Base-by-base conservation (phyloP, 2,329 filamentous ascomycete genomes). In the Aspergillus fumigatus region DNA sequence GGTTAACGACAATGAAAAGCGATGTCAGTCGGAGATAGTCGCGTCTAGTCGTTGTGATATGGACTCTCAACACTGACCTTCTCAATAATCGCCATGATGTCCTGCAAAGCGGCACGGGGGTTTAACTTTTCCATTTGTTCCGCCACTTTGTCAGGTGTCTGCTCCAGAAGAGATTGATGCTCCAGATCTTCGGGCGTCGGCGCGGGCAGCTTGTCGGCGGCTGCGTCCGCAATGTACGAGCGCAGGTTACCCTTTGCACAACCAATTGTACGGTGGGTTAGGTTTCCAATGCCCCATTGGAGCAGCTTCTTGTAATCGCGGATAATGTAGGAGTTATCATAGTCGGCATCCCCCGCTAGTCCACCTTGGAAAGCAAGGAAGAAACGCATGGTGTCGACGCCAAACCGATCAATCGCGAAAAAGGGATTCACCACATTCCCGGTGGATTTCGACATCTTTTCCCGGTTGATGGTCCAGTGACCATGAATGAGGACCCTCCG, bases 371-470 rank as follows among this genome's bases (percentile, higher is more conserved):
- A 84, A 61, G 91, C 84, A 62, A 99, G 83, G 73, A 93, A 99
- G 75, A 89, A 97, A 9, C 94, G 88, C 81, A 99, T 86, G 0
- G 87, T 82, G 71, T 99, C 95, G 4, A 92, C 80, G 2, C 91
- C 92, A 75, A 92, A 99, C 6, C 92, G 84, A 61, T 96, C 88
- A 50, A 97, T 83, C 11, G 94, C 94, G 64, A 91, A 91, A 69
- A 95, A 92, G 0, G 94, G 94, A 68, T 96, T 94, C 47, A 99
- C 93, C 1, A 96, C 93, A 70, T 97, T 97, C 60, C 94, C 94
- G 2, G 88, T 85, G 1, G 90, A 96, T 73, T 99, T 99, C 59
- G 92, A 93, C 92, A 99, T 99, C 74, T 99, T 99, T 65, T 87
- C 84, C 53, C 85, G 85, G 55, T 89, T 90, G 76, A 99, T 87